Conservation (phyloP, 1,284 basidiomycete genomes). For the Ustilago sp. region DNA sequence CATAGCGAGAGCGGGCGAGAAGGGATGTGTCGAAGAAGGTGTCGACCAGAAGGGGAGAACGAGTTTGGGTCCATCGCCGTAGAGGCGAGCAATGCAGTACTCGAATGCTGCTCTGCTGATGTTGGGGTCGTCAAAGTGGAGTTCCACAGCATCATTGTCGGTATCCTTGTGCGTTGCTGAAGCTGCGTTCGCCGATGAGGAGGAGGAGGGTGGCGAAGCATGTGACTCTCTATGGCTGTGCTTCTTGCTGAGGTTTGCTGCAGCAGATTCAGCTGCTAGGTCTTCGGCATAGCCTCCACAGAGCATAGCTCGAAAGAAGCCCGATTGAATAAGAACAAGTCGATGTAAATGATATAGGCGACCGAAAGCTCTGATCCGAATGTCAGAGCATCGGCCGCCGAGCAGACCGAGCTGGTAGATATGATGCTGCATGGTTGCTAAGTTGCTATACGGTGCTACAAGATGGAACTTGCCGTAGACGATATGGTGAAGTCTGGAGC, state of each 20-base stretch:
- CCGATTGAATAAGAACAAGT: conserved; percentile 61
- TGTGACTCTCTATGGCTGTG: conserved; percentile 22
- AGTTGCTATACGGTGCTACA: neutral
- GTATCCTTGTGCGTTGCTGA: conserved; percentile 7
- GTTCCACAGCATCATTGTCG: conserved; percentile 37
- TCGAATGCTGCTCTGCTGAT: conserved; percentile 64
- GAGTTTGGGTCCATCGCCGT: conserved; percentile 58
- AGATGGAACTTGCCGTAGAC: neutral
- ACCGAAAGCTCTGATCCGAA: conserved; percentile 56
- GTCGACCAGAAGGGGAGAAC: conserved; percentile 60
- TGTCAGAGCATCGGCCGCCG: conserved; percentile 55
- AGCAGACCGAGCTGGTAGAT: conserved; percentile 52
- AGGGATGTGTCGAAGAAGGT: conserved; percentile 44
- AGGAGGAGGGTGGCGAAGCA: neutral
- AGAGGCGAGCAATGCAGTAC: conserved; percentile 62
- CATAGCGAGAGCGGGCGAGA: conserved; percentile 75
- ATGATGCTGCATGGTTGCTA: conserved; percentile 40
- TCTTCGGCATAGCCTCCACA: conserved; percentile 60
- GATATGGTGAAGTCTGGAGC: neutral
- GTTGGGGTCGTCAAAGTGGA: conserved; percentile 64
- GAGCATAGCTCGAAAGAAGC: conserved; percentile 64
- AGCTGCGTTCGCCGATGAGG: neutral
- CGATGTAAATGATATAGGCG: conserved; percentile 60
- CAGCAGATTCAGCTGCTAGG: conserved; percentile 41
- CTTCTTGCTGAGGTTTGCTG: conserved; percentile 38